Conservation (phyloP, 495 filamentous ascomycete species). For the Aspergillus cavernicola region DNA sequence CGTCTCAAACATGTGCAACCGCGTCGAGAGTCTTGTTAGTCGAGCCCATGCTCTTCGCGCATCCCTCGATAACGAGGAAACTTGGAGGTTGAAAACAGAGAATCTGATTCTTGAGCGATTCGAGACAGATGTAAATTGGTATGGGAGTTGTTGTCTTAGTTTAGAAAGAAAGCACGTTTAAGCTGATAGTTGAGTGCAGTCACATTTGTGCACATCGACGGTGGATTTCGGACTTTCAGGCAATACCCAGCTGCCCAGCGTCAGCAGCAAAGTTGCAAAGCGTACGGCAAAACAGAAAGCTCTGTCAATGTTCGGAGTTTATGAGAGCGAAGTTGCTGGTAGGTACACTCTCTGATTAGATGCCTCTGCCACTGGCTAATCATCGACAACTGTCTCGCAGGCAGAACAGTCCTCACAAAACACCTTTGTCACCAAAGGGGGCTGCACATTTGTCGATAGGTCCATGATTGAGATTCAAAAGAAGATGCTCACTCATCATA, state of each 20-base stretch:
- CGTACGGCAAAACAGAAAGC: not conserved
- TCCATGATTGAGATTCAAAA: not conserved
- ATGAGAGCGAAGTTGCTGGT: slow-evolving; percentile 1
- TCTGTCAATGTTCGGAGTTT: not conserved
- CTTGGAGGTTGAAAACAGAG: not conserved
- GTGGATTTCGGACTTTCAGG: not conserved
- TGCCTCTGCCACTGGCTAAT: not conserved
- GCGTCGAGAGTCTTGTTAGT: not conserved
- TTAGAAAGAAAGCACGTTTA: too few relatives aligned
- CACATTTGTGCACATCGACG: not conserved
- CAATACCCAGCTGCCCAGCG: not conserved
- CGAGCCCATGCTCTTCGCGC: not conserved
- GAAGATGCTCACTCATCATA: not conserved
- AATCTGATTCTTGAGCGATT: slow-evolving; percentile 1
- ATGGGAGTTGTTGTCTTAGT: not conserved
- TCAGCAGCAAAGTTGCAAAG: not conserved
- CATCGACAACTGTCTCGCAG: not conserved
- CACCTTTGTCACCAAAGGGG: not conserved
- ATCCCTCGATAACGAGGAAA: not conserved
- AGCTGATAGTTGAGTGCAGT: not conserved
- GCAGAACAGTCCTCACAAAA: not conserved
- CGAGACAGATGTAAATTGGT: not conserved
- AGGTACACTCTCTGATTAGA: not conserved
- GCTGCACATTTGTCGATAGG: not conserved
- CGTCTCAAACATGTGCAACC: not conserved